Evolutionary conservation across 768 basidiomycete species (phyloP).

Genomic region (Phaffia tasmanica): DNA sequence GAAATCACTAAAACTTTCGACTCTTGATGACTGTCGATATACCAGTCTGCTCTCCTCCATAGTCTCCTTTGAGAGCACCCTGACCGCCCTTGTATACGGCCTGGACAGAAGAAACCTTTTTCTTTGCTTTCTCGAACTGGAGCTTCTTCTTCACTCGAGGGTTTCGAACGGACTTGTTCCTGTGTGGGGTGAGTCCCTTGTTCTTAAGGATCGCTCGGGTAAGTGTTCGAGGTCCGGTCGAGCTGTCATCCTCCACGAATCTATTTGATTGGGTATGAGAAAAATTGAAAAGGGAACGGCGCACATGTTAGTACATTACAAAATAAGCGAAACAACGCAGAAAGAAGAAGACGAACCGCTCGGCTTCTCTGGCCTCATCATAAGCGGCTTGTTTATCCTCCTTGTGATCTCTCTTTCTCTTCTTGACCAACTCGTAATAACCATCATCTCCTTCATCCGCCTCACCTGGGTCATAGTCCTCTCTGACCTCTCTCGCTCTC

Average conservation of each 20-base stretch:
- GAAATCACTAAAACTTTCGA: slow-evolving; percentile 46
- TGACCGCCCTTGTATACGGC: slow-evolving; percentile 84
- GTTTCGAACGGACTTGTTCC: slow-evolving; percentile 83
- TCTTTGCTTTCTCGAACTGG: slow-evolving; percentile 87
- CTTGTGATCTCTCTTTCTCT: slow-evolving; percentile 57
- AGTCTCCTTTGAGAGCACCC: slow-evolving; percentile 53
- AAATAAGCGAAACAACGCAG: not conserved
- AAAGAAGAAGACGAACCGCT: slow-evolving; percentile 44
- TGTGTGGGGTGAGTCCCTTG: slow-evolving; percentile 80
- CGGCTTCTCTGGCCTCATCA: slow-evolving; percentile 51
- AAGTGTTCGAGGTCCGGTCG: slow-evolving; percentile 69
- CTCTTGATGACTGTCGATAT: slow-evolving; percentile 85
- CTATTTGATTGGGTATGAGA: slow-evolving; percentile 17
- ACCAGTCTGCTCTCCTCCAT: slow-evolving; percentile 86
- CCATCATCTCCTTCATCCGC: slow-evolving; percentile 48
- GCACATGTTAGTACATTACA: not conserved
- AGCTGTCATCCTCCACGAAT: slow-evolving; percentile 34
- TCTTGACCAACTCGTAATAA: slow-evolving; percentile 85
- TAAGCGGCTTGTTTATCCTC: slow-evolving; percentile 70
- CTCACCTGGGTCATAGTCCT: slow-evolving; percentile 27
- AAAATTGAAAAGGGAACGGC: not conserved
- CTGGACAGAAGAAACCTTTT: slow-evolving; percentile 76
- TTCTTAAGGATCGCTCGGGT: slow-evolving; percentile 87
- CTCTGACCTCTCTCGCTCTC: slow-evolving; percentile 27
- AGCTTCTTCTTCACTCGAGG: slow-evolving; percentile 94